phyloP scores from a whole-genome alignment of 2,329 filamentous ascomycete species.

The Aschersonia sp. region DNA sequence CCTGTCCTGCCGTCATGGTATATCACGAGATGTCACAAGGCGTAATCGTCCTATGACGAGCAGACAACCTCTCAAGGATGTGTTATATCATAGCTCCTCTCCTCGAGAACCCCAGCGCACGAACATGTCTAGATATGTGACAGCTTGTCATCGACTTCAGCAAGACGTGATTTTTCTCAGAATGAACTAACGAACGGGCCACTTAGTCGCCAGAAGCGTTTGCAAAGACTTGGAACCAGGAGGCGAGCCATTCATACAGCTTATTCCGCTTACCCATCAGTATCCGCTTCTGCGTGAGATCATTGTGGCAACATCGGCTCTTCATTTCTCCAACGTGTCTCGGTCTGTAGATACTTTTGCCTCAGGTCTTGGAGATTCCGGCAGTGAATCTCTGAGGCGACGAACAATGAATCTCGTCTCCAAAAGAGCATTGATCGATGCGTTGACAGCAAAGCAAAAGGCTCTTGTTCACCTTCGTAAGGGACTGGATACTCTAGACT shows the following conservation, averaged over 20 bases:
- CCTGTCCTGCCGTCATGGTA: too few species aligned
- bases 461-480: constrained; percentile 27
- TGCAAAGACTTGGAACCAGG: constrained; percentile 39
- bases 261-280: constrained; percentile 29
- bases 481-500: constrained; percentile 23
- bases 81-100: too few species aligned
- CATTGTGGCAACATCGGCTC: constrained; percentile 31
- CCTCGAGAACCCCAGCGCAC: too few species aligned
- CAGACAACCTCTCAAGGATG: too few species aligned
- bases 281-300: constrained; percentile 33
- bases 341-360: constrained; percentile 18
- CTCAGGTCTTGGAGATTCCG: constrained; percentile 17
- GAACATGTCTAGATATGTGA: too few species aligned
- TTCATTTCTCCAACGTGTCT: constrained; percentile 32
- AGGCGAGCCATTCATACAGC: constrained; percentile 31
- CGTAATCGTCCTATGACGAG: too few species aligned
- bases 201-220: constrained; percentile 28
- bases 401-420: constrained; percentile 23
- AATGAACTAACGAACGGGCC: neutral
- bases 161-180: too few species aligned
- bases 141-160: too few species aligned
- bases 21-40: too few species aligned
- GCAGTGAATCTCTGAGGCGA: constrained; percentile 20
- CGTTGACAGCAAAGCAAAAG: constrained; percentile 29
- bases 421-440: constrained; percentile 28